Evolutionary conservation across 495 filamentous ascomycete genomes (phyloP).

Genomic region (Annulohypoxylon bovei): DNA sequence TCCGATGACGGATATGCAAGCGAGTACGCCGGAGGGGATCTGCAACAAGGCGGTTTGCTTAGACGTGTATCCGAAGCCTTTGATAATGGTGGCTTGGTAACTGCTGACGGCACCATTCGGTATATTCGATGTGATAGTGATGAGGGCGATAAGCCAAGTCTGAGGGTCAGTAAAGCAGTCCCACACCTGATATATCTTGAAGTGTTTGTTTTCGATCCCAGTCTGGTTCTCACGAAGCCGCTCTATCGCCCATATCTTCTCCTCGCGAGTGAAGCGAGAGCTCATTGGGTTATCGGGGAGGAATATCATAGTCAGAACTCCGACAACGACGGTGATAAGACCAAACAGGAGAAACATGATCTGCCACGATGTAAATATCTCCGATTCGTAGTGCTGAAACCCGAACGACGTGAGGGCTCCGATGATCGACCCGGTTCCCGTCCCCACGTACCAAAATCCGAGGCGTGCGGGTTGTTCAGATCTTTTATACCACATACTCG

Average conservation of each 20-base stretch:
- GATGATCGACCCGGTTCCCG: conserved; percentile 39
- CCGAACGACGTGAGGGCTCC: conserved; percentile 39
- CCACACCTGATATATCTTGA: conserved; percentile 68
- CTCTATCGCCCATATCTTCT: conserved; percentile 64
- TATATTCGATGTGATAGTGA: conserved; percentile 30
- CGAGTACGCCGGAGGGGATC: conserved; percentile 32
- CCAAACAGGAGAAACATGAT: conserved; percentile 57
- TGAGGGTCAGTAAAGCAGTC: conserved; percentile 67
- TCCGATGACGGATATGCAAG: conserved; percentile 24
- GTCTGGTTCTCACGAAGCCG: conserved; percentile 70
- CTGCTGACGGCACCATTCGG: conserved; percentile 39
- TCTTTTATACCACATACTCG: conserved; percentile 48
- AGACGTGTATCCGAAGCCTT: conserved; percentile 55
- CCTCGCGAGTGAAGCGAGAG: conserved; percentile 57
- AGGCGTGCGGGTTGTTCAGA: conserved; percentile 48
- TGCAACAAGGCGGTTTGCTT: conserved; percentile 44
- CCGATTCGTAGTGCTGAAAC: conserved; percentile 38
- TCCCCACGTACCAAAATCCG: conserved; percentile 46
- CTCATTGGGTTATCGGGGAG: conserved; percentile 62
- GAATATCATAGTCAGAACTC: conserved; percentile 42
- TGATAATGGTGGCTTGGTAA: conserved; percentile 53
- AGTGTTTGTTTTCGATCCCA: conserved; percentile 73
- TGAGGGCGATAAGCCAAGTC: conserved; percentile 52
- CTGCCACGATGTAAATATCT: conserved; percentile 50
- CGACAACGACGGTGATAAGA: conserved; percentile 49